phyloP scores from a whole-genome alignment of 2,329 filamentous ascomycete species.

The Truncatella angustata region DNA sequence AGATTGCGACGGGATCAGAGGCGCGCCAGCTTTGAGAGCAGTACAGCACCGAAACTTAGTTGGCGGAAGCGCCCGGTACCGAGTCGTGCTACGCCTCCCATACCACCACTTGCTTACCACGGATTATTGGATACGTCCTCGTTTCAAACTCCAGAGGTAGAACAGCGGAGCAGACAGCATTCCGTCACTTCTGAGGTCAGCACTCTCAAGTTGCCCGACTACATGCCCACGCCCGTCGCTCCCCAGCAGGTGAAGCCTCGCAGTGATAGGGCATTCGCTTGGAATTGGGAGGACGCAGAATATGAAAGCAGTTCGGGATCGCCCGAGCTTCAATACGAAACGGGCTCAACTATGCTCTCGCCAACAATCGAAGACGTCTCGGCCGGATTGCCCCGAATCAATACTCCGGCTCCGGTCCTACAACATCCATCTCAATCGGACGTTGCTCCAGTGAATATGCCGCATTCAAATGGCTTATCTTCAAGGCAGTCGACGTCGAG shows the following conservation, averaged over 20 bases:
- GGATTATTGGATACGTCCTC: conserved; percentile 19
- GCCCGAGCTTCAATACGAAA: too few relatives aligned
- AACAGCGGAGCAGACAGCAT: conserved; percentile 19
- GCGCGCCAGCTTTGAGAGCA: conserved; percentile 20
- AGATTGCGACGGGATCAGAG: conserved; percentile 34
- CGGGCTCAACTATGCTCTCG: background rate
- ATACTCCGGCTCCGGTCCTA: background rate
- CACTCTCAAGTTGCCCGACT: conserved; percentile 20
- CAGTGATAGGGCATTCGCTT: too few relatives aligned
- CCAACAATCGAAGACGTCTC: conserved; percentile 7
- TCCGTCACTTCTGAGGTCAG: conserved; percentile 26
- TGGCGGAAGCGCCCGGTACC: conserved; percentile 11
- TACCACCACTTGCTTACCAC: conserved; percentile 22
- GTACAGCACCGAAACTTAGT: conserved; percentile 11
- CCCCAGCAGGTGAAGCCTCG: conserved; percentile 8
- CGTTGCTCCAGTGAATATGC: background rate
- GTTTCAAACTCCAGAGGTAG: conserved; percentile 10
- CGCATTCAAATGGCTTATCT: background rate
- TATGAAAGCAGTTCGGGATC: too few relatives aligned
- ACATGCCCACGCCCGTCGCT: conserved; percentile 8
- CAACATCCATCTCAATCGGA: background rate
- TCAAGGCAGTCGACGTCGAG: background rate
- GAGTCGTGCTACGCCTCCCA: conserved; percentile 18
- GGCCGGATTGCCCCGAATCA: conserved; percentile 4
- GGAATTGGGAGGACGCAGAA: too few relatives aligned